A percentile compares a stretch with the other conserved stretches of the same genome.
Conservation (phyloP, 1,284 basidiomycete species). For the Ceratobasidium sp. region DNA sequence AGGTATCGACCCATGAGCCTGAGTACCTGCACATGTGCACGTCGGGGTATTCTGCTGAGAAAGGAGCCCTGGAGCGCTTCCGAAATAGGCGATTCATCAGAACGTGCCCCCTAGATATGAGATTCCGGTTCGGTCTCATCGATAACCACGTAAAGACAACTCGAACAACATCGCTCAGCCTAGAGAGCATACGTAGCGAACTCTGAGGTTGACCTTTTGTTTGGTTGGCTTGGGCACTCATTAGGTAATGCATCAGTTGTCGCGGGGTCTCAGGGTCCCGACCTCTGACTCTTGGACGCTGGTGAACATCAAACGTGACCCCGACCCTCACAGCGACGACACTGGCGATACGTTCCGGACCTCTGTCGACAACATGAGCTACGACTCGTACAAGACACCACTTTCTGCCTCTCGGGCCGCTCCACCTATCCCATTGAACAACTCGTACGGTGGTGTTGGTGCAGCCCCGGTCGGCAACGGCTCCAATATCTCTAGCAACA, state of each 20-base stretch:
- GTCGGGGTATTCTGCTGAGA: too few species aligned
- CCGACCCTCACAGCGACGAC: neutral
- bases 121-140: too few species aligned
- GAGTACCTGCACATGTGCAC: too few species aligned
- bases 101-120: too few species aligned
- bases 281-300: conserved; percentile 3
- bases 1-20: too few species aligned
- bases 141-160: too few species aligned
- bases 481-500: conserved; percentile 45
- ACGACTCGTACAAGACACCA: conserved; percentile 40
- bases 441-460: conserved; percentile 57
- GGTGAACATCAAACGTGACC: conserved; percentile 12
- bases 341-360: neutral
- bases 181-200: too few species aligned
- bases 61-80: too few species aligned
- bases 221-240: conserved; percentile 4
- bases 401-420: conserved; percentile 67
- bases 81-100: too few species aligned
- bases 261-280: conserved; percentile 21
- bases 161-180: too few species aligned
- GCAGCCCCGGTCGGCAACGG: conserved; percentile 69
- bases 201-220: too few species aligned
- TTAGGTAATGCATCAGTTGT: conserved; percentile 12
- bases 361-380: conserved; percentile 1
- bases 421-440: conserved; percentile 61